Conservation (phyloP, 805 yeast genomes). For the Zygotorulaspora sp. region DNA sequence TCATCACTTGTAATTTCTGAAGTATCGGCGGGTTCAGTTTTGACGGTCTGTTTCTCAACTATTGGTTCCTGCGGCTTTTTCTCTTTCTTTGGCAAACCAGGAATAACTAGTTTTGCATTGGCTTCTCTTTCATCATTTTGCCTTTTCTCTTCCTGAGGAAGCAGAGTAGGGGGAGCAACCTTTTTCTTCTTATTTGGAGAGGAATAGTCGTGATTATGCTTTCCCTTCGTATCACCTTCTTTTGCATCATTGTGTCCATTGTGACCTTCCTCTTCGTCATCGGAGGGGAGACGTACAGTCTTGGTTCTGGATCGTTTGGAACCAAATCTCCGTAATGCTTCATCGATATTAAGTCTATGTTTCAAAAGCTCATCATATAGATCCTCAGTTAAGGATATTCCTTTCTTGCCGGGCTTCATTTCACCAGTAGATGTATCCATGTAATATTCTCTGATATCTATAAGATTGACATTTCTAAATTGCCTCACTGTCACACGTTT, state of each 20-base stretch:
- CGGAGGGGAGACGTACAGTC: conserved; percentile 30
- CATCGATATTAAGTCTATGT: conserved; percentile 36
- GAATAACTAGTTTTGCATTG: conserved; percentile 31
- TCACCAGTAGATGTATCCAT: conserved; percentile 52
- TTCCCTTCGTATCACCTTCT: conserved; percentile 14
- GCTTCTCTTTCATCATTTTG: conserved; percentile 33
- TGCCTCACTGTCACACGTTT: conserved; percentile 71
- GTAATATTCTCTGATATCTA: conserved; percentile 85
- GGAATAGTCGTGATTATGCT: conserved; percentile 5
- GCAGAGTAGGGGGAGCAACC: conserved; percentile 35
- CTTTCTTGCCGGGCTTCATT: conserved; percentile 77
- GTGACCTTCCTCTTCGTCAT: conserved; percentile 28
- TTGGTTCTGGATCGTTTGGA: conserved; percentile 34
- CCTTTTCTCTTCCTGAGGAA: conserved; percentile 31
- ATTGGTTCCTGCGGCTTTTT: conserved; percentile 11
- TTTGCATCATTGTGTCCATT: conserved; percentile 7
- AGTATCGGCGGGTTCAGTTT: background rate
- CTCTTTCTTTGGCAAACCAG: conserved; percentile 25
- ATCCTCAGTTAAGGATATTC: conserved; percentile 37
- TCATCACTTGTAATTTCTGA: conserved; percentile 32
- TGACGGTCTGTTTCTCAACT: conserved; percentile 6
- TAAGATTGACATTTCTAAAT: conserved; percentile 60
- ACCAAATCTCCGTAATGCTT: conserved; percentile 36
- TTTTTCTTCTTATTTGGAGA: conserved; percentile 15
- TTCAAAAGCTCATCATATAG: conserved; percentile 35